Evolutionary conservation across 139 green algal genomes (phyloP).

Genomic region (Chlorella ohadii): DNA sequence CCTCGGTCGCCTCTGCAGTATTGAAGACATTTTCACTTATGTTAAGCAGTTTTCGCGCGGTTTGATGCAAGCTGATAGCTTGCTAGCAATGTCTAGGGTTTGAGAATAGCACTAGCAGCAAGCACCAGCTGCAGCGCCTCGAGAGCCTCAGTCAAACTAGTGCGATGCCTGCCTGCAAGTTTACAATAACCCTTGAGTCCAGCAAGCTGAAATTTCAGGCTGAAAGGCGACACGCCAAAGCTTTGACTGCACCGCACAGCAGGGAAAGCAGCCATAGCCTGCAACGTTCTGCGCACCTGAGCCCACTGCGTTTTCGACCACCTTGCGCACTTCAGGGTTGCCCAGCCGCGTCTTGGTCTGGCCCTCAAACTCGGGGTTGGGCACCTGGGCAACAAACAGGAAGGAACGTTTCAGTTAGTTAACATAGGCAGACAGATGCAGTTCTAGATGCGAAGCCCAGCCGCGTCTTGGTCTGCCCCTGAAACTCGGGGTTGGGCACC

Average conservation of each 20-base stretch:
- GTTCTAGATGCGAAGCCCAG: no score
- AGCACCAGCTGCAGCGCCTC: slow-evolving; percentile 71
- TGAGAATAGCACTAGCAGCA: no score
- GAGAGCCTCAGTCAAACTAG: neutral
- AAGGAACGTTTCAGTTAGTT: neutral
- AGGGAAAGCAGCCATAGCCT: no score
- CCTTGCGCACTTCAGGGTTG: slow-evolving; percentile 90
- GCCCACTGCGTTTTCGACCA: slow-evolving; percentile 79
- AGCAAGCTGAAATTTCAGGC: no score
- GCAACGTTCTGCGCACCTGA: slow-evolving; percentile 10
- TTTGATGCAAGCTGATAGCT: no score
- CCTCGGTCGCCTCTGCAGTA: slow-evolving; percentile 50
- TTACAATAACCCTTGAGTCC: no score
- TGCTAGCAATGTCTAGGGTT: no score
- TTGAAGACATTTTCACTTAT: no score
- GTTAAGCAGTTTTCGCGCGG: no score
- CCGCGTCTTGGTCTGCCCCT: slow-evolving; percentile 98
- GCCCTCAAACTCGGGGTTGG: slow-evolving; percentile 96
- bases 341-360: slow-evolving; percentile 98
- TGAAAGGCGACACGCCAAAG: no score
- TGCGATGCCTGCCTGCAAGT: no score
- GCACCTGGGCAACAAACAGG: slow-evolving; percentile 57
- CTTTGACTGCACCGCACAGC: no score
- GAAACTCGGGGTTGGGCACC: slow-evolving; percentile 95
- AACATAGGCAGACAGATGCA: neutral